Conservation (phyloP, 2,329 filamentous ascomycete genomes). For the Drechslera avenae region DNA sequence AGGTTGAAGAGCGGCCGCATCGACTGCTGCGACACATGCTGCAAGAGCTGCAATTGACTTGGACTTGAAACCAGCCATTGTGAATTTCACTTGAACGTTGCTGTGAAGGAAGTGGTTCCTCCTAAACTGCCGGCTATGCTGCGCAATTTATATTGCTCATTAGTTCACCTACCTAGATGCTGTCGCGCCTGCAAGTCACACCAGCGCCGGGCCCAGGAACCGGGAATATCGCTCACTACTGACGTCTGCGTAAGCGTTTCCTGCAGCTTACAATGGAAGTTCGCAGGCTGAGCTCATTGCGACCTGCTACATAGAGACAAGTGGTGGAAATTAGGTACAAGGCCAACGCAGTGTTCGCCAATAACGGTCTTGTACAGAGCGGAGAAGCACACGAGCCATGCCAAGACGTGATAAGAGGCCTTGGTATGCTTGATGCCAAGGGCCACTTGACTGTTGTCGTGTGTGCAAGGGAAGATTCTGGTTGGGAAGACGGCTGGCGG, state of each 20-base stretch:
- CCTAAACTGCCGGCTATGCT: background rate
- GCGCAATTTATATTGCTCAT: conserved; percentile 17
- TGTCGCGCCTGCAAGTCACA: background rate
- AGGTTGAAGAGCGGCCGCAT: conserved; percentile 31
- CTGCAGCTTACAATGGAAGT: conserved; percentile 17
- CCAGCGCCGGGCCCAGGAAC: conserved; percentile 12
- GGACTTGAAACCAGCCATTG: conserved; percentile 29
- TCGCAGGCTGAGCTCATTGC: conserved; percentile 10
- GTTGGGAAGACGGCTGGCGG: conserved; percentile 8
- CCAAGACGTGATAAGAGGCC: conserved; percentile 35
- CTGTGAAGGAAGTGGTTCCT: conserved; percentile 1
- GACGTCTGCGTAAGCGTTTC: conserved; percentile 16
- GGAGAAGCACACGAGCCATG: conserved; percentile 24
- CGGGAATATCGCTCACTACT: conserved; percentile 13
- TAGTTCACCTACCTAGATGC: background rate
- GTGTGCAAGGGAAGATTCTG: conserved; percentile 8
- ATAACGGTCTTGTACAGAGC: conserved; percentile 13
- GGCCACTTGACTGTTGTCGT: conserved; percentile 15
- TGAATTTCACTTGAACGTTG: background rate
- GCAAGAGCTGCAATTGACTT: conserved; percentile 31
- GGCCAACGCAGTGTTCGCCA: conserved; percentile 14
- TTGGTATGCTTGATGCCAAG: conserved; percentile 33
- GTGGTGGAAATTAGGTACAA: conserved; percentile 12
- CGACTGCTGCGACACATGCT: conserved; percentile 24
- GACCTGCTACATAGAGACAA: conserved; percentile 29